Evolutionary conservation across 129 eudicot species (phyloP).

Genomic region (Flaveria sonorensis): DNA sequence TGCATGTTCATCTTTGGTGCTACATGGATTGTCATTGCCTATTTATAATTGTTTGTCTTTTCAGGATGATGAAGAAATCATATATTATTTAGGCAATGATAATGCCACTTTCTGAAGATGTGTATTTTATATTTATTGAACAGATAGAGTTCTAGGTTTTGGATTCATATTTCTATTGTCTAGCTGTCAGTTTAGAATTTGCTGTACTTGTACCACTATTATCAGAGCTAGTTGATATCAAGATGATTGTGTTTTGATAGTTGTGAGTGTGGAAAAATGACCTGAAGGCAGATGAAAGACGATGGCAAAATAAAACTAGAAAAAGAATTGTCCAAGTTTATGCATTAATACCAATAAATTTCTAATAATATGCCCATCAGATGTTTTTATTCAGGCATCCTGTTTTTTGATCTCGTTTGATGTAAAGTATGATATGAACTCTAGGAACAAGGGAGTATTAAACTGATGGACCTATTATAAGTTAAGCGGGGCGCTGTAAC

Average conservation of each 20-base stretch:
- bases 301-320: neutral
- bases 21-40: conserved; percentile 1
- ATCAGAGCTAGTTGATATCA: conserved; percentile 20
- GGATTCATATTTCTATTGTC: conserved; percentile 1
- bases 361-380: neutral
- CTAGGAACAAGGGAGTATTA: neutral
- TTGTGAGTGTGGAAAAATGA: neutral
- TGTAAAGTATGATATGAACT: conserved; percentile 21
- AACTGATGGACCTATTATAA: conserved; percentile 10
- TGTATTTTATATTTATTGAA: neutral
- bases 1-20: conserved; percentile 3
- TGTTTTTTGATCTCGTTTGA: conserved; percentile 5
- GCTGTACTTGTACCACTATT: neutral
- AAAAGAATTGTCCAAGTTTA: neutral
- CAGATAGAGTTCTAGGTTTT: conserved; percentile 3
- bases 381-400: conserved; percentile 2
- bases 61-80: neutral
- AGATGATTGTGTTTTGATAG: conserved; percentile 9
- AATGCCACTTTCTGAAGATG: conserved; percentile 7
- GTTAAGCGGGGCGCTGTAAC: neutral
- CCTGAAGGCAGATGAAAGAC: conserved; percentile 21
- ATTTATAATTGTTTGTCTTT: neutral
- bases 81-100: neutral
- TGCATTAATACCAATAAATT: neutral
- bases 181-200: neutral